Evolutionary conservation across 164 flowering plant species (phyloP), one percentile per base, ranked within the genome.

Genomic region (Nymphaea thermarum): DNA sequence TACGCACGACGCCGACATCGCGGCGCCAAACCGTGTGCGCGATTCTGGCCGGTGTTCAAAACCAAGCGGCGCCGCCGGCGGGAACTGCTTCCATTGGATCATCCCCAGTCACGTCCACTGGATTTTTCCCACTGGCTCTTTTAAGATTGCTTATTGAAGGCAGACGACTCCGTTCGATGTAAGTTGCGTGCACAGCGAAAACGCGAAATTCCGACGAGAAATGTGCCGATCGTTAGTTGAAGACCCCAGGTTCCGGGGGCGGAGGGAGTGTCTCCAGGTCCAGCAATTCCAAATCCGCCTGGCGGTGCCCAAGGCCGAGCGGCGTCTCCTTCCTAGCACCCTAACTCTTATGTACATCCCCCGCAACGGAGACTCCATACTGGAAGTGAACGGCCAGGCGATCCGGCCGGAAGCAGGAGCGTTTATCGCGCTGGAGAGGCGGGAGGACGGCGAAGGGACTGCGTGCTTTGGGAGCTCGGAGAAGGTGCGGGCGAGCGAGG

Each of bases 271-370:
- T 4, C 62, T 87, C 66, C 77, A 75, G 64, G 78, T 85, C 68
- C 78, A 66, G 68, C 79, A 77, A 0, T 86, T 89, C 68, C 78
- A 64, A 65, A 64, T 84, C 3, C 78, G 80, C 15, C 59, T 84
- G 3, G 68, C 82, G 7, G 63, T 74, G 44, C 60, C 77, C 36
- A 18, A 16, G 15, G 8, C 71, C 6, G 12, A 66, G 41, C 36
- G 36, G 1, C 59, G 17, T 3, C 61, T 78, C 2, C 43, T 80
- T 44, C 86, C 86, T 6, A 82, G 78, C 2, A 78, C 82, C 2
- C 71, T 86, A 17, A 84, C 89, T 3, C 85, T 86, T 43, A 68
- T 78, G n/a, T 87, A 74, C 71, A 84, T 83, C 41, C 91, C 91
- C 4, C 83, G 90, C 16, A 79, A 83, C 65, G 77, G 68, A 45